Evolutionary conservation across 805 yeast species (phyloP), one percentile per base, ranked within the genome.

Genomic region (Metschnikowia sp.): DNA sequence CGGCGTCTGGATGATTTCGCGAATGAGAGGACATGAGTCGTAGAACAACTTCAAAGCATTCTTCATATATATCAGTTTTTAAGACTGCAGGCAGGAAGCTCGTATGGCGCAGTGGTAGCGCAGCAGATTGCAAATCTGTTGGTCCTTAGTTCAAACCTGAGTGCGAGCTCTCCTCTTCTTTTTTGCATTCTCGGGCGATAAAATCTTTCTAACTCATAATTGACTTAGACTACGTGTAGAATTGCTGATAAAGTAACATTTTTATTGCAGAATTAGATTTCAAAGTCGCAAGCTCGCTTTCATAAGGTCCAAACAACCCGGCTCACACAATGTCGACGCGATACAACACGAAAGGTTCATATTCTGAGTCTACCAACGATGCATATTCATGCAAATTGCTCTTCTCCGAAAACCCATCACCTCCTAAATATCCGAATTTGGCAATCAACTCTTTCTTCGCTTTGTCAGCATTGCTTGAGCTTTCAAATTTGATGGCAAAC

Each of bases 81-180:
- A 15, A 15, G 18, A 15, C 8, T 15, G 10, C 15, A 10, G 29
- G 18, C 26, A 22, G 7, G 7, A 37, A 45, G 85, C 82, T 78
- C 76, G 83, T 78, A 76, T 86, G 90, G 94, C 94, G 89, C 91
- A 86, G 94, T 83, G 94, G 95, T 86, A 86, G 92, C 91, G 95
- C 92, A 86, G 90, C 88, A 84, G 96, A 88, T 88, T 88, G 95
- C 96, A 88, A 87, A 86, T 88, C 96, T 86, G 87, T 83, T 86
- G 95, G 96, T 88, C 94, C 90, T 84, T 82, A 84, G 96, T 88
- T 88, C 96, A 83, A 88, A 67, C 82, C 96, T 84, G 95, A 84
- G 88, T 78, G 83, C 84, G 81, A 83, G 89, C 92, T 86, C 49
- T 42, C 51, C 61, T 70, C 70, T 75, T 75, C 68, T 19, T 32